Base-by-base conservation (phyloP, 139 green algal species). In the Pycnococcus provasolii region DNA sequence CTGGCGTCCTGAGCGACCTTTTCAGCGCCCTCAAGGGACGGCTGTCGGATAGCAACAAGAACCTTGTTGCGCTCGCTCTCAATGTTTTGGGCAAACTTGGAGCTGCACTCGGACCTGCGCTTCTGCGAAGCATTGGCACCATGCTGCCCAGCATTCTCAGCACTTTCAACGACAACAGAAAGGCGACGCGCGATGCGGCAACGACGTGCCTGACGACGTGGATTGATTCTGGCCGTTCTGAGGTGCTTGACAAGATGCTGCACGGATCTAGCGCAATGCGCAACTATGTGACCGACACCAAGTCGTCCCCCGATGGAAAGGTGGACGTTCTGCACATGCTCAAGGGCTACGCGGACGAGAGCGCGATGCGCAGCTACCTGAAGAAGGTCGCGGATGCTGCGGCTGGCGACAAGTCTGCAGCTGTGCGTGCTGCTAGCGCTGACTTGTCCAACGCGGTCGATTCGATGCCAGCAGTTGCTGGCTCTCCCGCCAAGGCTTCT, bases 1-100 rank as follows among this genome's bases (percentile, higher is more conserved):
- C 67, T 4, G 66, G 48, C 15, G 60, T 66, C 55, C 40, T 44
- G 11, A 85, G 83, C 15, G 91, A 96, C 42, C 77, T 97, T 39
- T 68, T 96, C 39, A n/a, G 66, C 2, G 80, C 82, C 1, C 80
- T 97, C 1, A 93, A 91, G 79, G 79, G 52, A 11, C 84, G 91
- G 11, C 71, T 98, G 66, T 55, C 71, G 2, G 92, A 99, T 78
- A 85, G 65, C 55, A 99, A 99, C 81, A 88, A 88, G 69, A 99
- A 98, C 77, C 80, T 95, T 45, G 79, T 75, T 15, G 78, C 83
- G 15, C 74, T 82, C 58, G 80, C 77, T 8, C 51, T 85, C 37
- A 60, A 61, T 11, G 72, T 92, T 55, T 45, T 92, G 46, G 87
- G 73, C 13, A 86, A 86, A 60, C 5, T 53, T 9, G 48, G 48